Evolutionary conservation across 768 basidiomycete species (phyloP).

Genomic region (Kwoniella dendrophila): DNA sequence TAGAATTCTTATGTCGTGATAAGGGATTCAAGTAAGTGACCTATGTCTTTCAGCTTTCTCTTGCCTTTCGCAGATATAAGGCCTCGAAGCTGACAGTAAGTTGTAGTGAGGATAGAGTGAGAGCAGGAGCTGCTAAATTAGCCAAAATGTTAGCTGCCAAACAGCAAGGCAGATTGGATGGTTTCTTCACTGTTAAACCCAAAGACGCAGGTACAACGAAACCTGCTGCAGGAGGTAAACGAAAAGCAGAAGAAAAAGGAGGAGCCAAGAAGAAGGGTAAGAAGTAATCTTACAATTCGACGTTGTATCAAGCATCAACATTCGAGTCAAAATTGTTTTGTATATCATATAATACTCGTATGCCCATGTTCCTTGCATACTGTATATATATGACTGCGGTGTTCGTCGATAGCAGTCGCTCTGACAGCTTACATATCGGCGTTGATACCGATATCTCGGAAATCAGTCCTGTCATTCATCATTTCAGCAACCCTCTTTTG

Average conservation of each 20-base stretch:
- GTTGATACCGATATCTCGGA: too few relatives aligned
- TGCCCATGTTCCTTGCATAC: too few relatives aligned
- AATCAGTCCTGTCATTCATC: too few relatives aligned
- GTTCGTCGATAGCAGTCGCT: too few relatives aligned
- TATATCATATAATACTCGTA: too few relatives aligned
- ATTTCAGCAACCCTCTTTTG: too few relatives aligned
- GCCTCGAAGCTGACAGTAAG: constrained; percentile 10
- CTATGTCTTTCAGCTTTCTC: not conserved
- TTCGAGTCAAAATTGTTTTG: not conserved
- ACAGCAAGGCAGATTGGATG: constrained; percentile 94
- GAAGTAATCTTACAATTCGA: constrained; percentile 33
- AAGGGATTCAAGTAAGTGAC: constrained; percentile 91
- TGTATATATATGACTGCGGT: too few relatives aligned
- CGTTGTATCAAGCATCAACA: not conserved
- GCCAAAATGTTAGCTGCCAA: constrained; percentile 81
- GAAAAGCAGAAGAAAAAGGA: constrained; percentile 60
- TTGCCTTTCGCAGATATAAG: not conserved
- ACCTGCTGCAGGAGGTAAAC: constrained; percentile 44
- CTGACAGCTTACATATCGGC: too few relatives aligned
- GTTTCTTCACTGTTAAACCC: constrained; percentile 82
- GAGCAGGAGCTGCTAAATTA: constrained; percentile 92
- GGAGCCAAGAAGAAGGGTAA: constrained; percentile 55
- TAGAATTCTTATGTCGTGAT: constrained; percentile 88
- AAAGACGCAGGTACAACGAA: constrained; percentile 57
- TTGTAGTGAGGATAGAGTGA: constrained; percentile 90